phyloP scores from a whole-genome alignment of 164 flowering plant species.

The Akebia trifoliata region DNA sequence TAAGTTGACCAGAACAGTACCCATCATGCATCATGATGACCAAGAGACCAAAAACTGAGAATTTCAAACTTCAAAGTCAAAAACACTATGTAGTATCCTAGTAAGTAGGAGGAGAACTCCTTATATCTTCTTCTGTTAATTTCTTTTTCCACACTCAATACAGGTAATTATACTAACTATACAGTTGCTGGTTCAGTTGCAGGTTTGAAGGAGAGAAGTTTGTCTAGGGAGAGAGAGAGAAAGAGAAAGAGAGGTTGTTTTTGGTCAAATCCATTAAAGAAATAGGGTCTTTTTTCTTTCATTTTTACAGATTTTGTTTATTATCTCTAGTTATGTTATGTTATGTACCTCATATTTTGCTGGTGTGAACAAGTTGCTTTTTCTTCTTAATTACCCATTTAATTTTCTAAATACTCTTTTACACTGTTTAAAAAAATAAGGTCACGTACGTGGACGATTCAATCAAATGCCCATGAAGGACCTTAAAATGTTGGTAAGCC shows the following conservation, averaged over 20 bases:
- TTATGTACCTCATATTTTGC: no score
- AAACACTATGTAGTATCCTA: background rate
- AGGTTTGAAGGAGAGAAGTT: constrained; percentile 5
- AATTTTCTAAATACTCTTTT: no score
- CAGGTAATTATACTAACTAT: background rate
- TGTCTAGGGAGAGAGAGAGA: constrained; percentile 1
- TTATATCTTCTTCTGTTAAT: background rate
- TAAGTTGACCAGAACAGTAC: no score
- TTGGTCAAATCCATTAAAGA: constrained; percentile 1
- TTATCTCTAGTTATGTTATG: background rate
- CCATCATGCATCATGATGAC: no score
- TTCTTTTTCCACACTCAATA: background rate
- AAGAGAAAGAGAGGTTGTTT: constrained; percentile 1
- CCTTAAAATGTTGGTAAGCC: no score
- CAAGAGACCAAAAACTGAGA: background rate
- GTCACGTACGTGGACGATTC: no score
- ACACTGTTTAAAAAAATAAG: no score
- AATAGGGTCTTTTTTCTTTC: background rate
- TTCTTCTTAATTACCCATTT: no score
- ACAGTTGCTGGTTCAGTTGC: background rate
- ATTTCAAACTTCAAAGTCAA: background rate
- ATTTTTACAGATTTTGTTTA: background rate
- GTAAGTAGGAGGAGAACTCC: background rate
- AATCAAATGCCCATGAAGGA: no score
- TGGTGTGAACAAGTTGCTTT: no score